Base-by-base conservation (phyloP, 257 asterid genomes). In the Hygrophila difformis region DNA sequence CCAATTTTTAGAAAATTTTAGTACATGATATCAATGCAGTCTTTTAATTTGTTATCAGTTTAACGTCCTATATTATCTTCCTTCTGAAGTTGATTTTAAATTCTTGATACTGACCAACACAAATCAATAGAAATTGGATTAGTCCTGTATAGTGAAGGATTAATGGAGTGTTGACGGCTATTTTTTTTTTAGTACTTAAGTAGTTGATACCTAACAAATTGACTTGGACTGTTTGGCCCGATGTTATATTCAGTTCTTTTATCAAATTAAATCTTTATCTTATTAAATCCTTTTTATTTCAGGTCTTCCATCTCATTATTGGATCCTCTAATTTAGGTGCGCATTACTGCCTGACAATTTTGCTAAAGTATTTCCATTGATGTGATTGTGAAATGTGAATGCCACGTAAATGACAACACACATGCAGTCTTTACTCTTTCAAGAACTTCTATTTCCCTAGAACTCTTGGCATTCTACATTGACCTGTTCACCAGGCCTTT, bases 251-350 rank as follows among this genome's bases (percentile, higher is more conserved):
- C n/a, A n/a, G n/a, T n/a, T n/a, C n/a, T n/a, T n/a, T n/a, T n/a
- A n/a, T n/a, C n/a, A n/a, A n/a, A n/a, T n/a, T n/a, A n/a, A n/a
- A 24, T 1, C 17, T 49, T 24, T 42, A 10, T 4, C 50, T 51
- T 43, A 22, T 23, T 37, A 42, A 26, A 15, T 37, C 19, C 44
- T 10, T 10, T 54, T 55, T 35, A 8, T 72, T 73, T 74, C 94
- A 89, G 98, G 96, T 85, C 71, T 75, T 89, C 59, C 98, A 89
- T 74, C 67, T 89, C 28, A 61, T 89, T 79, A 89, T 89, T 31
- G 98, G 98, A 69, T 73, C 78, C 46, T 82, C 93, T 26, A 89
- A 85, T 66, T 63, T 79, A 63, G 94, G 98, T 89, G 75, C 75
- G 94, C 52, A 51, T 36, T 56, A 33, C 38, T 60, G 37, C 13